phyloP scores from a whole-genome alignment of 495 filamentous ascomycete genomes.

The Aspergillus asperescens region DNA sequence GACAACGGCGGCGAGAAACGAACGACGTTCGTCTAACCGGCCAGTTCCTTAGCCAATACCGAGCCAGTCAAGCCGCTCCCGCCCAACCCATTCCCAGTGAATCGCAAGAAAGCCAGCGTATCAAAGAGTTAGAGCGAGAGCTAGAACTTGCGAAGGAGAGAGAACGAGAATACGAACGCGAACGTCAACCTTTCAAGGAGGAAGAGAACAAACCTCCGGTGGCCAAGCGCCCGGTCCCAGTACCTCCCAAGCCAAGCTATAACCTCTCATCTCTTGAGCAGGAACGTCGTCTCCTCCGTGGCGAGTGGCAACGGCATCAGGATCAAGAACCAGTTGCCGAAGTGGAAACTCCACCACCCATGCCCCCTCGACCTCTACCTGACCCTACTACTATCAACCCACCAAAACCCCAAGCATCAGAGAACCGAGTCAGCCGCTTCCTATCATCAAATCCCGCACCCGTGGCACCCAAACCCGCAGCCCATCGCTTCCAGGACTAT shows the following conservation, averaged over 20 bases:
- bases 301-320: constrained; percentile 59
- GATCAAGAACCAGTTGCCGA: constrained; percentile 32
- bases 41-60: constrained; percentile 83
- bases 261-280: constrained; percentile 66
- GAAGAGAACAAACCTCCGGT: constrained; percentile 34
- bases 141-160: constrained; percentile 80
- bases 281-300: constrained; percentile 68
- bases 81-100: constrained; percentile 17
- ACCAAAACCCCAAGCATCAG: constrained; percentile 18
- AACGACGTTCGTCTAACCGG: constrained; percentile 68
- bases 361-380: constrained; percentile 44
- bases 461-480: constrained; percentile 28
- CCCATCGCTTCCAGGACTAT: constrained; percentile 49
- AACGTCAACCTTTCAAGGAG: constrained; percentile 56
- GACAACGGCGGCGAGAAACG: constrained; percentile 52
- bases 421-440: constrained; percentile 44
- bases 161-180: constrained; percentile 76
- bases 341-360: constrained; percentile 16
- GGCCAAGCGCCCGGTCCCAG: constrained; percentile 38
- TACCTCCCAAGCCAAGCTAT: constrained; percentile 52
- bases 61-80: constrained; percentile 43
- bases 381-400: constrained; percentile 44
- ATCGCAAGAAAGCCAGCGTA: constrained; percentile 54
- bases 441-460: constrained; percentile 49
- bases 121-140: constrained; percentile 79